phyloP scores from a whole-genome alignment of 257 asterid species.

The Hygrophila difformis region DNA sequence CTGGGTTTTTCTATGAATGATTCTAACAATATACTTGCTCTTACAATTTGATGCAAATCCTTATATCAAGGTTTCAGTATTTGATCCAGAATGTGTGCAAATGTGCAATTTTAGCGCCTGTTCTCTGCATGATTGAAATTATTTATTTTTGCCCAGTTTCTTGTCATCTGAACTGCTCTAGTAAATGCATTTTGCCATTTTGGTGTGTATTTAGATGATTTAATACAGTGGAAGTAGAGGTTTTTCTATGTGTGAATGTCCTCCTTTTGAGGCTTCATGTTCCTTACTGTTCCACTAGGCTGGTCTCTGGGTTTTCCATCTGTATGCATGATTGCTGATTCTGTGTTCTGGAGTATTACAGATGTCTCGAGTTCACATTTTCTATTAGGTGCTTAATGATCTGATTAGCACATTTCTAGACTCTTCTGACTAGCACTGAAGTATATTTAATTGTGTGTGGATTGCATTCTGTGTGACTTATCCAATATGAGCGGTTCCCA shows the following conservation, averaged over 20 bases:
- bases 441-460: constrained; percentile 1
- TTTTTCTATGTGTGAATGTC: constrained; percentile 17
- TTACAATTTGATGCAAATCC: too few species aligned
- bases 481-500: too few species aligned
- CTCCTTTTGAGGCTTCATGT: background rate
- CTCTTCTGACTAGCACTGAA: background rate
- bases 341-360: background rate
- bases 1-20: background rate
- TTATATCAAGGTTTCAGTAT: too few species aligned
- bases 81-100: too few species aligned
- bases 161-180: too few species aligned
- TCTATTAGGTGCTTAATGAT: too few species aligned
- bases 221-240: background rate
- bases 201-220: background rate
- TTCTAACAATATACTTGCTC: background rate
- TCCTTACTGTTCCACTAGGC: background rate
- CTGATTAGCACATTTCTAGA: background rate
- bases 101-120: too few species aligned
- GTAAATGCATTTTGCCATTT: background rate
- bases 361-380: too few species aligned
- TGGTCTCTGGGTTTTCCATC: background rate
- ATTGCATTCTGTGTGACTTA: constrained; percentile 4
- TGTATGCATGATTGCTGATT: background rate
- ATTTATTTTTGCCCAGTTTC: background rate
- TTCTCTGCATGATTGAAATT: background rate